Percentiles rank a stretch among this genome's conserved stretches.
phyloP scores from a whole-genome alignment of 2,329 filamentous ascomycete species.

The Bipolaris oryzae region DNA sequence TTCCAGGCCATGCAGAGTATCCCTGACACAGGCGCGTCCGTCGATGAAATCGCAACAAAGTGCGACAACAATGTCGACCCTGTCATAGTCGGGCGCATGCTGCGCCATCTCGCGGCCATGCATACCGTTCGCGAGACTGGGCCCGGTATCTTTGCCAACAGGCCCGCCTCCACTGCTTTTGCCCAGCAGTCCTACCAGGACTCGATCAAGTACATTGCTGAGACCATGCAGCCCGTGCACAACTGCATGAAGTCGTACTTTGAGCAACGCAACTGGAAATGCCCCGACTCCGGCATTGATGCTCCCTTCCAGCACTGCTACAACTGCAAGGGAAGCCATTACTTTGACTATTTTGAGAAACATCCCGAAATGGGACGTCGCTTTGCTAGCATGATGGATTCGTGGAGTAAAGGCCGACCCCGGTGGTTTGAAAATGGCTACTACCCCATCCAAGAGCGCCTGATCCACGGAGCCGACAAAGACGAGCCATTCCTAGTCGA shows the following conservation, averaged over 20 bases:
- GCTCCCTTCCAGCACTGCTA: slow-evolving; percentile 32
- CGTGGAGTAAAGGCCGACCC: slow-evolving; percentile 34
- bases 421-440: slow-evolving; percentile 30
- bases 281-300: slow-evolving; percentile 23
- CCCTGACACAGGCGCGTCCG: slow-evolving; percentile 16
- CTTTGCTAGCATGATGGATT: slow-evolving; percentile 38
- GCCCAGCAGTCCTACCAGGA: slow-evolving; percentile 29
- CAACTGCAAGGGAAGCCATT: slow-evolving; percentile 25
- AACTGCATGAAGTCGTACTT: slow-evolving; percentile 27
- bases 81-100: slow-evolving; percentile 33
- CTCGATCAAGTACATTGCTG: slow-evolving; percentile 28
- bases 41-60: slow-evolving; percentile 21
- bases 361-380: slow-evolving; percentile 30
- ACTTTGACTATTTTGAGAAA: slow-evolving; percentile 34
- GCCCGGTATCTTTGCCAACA: slow-evolving; percentile 25
- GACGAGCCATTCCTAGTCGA: slow-evolving; percentile 30
- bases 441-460: slow-evolving; percentile 33
- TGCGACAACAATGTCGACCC: slow-evolving; percentile 22
- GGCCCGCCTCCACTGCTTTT: slow-evolving; percentile 22
- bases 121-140: slow-evolving; percentile 27
- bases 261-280: slow-evolving; percentile 21
- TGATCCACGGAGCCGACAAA: slow-evolving; percentile 24
- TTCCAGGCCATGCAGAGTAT: slow-evolving; percentile 28
- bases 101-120: slow-evolving; percentile 38
- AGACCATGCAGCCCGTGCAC: slow-evolving; percentile 29